These are phyloP conservation scores for Dipodascopsis tothii DNA, from an alignment of 805 yeast species.

Conservation along the genomic window DNA sequence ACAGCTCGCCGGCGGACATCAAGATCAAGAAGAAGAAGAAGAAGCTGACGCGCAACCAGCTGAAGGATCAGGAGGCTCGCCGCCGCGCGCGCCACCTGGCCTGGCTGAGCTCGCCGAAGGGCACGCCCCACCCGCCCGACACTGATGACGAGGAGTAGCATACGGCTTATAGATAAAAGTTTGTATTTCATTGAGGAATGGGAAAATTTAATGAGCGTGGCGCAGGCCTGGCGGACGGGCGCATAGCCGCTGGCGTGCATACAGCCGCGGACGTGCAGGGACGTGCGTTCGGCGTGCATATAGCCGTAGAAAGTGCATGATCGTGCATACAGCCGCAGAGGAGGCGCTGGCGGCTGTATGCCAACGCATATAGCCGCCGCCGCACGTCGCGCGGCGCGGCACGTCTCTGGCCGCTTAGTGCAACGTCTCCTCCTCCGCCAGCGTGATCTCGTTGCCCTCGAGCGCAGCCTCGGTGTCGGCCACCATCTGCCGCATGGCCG, in stretches of 20 bases:
- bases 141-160: slow-evolving; percentile 81
- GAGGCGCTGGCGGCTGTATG: no score
- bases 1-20: slow-evolving; percentile 92
- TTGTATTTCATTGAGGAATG: no score
- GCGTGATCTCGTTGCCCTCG: slow-evolving; percentile 50
- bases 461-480: slow-evolving; percentile 40
- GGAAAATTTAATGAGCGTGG: no score
- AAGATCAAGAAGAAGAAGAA: slow-evolving; percentile 88
- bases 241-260: no score
- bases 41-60: slow-evolving; percentile 95
- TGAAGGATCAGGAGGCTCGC: slow-evolving; percentile 84
- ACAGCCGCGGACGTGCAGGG: no score
- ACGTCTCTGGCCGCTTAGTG: no score
- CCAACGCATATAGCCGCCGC: no score
- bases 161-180: background rate
- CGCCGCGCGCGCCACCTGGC: slow-evolving; percentile 89
- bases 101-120: slow-evolving; percentile 95
- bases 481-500: slow-evolving; percentile 41
- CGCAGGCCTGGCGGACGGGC: no score
- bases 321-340: no score
- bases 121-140: slow-evolving; percentile 90
- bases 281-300: no score
- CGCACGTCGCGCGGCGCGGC: no score
- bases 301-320: no score
- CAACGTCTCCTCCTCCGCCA: slow-evolving; percentile 48